Evolutionary conservation across 768 basidiomycete species (phyloP).

Genomic region (Lyophyllum atratum): DNA sequence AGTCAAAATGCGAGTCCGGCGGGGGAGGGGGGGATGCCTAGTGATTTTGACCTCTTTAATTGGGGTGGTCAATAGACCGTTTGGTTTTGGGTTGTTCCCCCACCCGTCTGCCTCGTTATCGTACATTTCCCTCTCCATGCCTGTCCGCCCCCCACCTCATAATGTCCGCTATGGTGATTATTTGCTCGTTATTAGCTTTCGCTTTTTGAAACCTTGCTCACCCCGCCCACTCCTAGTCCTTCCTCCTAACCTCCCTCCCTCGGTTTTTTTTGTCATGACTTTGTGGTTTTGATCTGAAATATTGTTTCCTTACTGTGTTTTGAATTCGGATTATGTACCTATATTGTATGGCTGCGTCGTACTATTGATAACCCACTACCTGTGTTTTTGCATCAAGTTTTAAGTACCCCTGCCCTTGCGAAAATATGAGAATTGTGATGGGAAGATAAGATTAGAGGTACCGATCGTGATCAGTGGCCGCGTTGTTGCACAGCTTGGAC

Average conservation of each 20-base stretch:
- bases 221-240: constrained; percentile 14
- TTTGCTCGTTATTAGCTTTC: constrained; percentile 22
- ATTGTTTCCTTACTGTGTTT: neutral
- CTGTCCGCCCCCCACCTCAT: constrained; percentile 7
- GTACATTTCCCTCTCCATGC: constrained; percentile 5
- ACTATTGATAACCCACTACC: constrained; percentile 20
- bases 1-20: constrained; percentile 27
- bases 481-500: neutral
- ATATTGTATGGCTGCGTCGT: constrained; percentile 26
- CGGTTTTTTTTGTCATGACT: neutral
- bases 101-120: neutral
- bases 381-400: neutral
- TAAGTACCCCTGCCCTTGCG: neutral
- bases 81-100: constrained; percentile 1
- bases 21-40: constrained; percentile 41
- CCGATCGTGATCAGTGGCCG: neutral
- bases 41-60: constrained; percentile 61
- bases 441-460: constrained; percentile 4
- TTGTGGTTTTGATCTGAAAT: neutral
- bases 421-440: neutral
- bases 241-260: neutral
- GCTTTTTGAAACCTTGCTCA: constrained; percentile 23
- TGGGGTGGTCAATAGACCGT: constrained; percentile 44
- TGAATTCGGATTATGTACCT: constrained; percentile 26
- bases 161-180: constrained; percentile 20